Percentiles rank a stretch among this genome's conserved stretches.
Conservation (phyloP, 257 asterid genomes). For the Marsdenia floribunda region DNA sequence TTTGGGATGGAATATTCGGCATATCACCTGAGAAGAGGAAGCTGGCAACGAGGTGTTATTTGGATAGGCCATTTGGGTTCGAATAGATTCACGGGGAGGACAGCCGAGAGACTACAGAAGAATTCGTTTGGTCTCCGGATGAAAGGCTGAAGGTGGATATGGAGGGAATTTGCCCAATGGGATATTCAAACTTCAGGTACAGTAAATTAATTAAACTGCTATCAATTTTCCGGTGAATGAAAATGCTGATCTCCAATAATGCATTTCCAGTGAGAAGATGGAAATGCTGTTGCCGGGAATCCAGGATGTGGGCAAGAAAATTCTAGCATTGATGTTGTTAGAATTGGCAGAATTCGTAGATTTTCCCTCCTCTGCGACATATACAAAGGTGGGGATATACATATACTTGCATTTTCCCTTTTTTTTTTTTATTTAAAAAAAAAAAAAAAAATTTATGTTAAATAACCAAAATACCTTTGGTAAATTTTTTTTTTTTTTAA, state of each 20-base stretch:
- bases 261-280: conserved; percentile 45
- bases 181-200: conserved; percentile 88
- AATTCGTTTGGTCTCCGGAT: conserved; percentile 71
- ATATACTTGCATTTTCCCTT: too few relatives aligned
- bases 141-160: conserved; percentile 40
- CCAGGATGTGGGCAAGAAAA: conserved; percentile 36
- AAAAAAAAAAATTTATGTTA: too few relatives aligned
- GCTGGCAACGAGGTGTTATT: conserved; percentile 32
- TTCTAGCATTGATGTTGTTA: conserved; percentile 41
- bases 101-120: conserved; percentile 48
- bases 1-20: conserved; percentile 48
- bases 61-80: conserved; percentile 59
- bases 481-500: too few relatives aligned
- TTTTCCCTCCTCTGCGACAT: too few relatives aligned
- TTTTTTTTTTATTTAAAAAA: too few relatives aligned
- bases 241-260: too few relatives aligned
- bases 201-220: too few relatives aligned
- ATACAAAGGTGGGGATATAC: too few relatives aligned
- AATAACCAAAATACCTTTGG: too few relatives aligned
- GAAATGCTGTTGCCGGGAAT: conserved; percentile 37
- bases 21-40: conserved; percentile 50
- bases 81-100: conserved; percentile 65
- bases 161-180: conserved; percentile 79
- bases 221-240: neutral
- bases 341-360: too few relatives aligned